Evolutionary conservation across 805 yeast genomes (phyloP), one percentile per base, ranked within the genome.

Genomic region (Cyberlindnera sargentensis): DNA sequence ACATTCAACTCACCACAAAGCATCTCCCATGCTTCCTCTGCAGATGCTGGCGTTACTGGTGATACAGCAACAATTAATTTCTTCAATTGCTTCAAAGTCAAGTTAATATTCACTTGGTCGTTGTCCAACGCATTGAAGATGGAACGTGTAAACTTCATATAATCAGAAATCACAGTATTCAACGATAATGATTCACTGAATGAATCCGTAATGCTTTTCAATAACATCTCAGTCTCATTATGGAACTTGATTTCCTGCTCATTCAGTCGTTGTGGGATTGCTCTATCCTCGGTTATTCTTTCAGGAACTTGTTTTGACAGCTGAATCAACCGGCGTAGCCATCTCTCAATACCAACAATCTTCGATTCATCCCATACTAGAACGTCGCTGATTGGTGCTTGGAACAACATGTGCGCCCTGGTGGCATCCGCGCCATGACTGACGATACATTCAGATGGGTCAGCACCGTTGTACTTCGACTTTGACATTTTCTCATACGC

Each of bases 401-500:
- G 95, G 68, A 93, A 93, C 10, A 93, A 63, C 47, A 93, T 78
- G 58, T 91, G 96, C 0, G 98, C 98, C 47, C 98, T 75, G 0
- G 91, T 85, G 1, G 96, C 89, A 67, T 93, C 99, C 1, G 96
- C 88, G 3, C 99, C 98, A 61, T 87, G 86, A 32, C 66, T 70
- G 8, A 56, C 58, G 27, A 93, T 89, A 52, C 91, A 85, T 46
- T 73, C 76, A 1, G 70, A 76, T 1, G 98, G 98, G 57, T 91
- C 95, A 3, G 86, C 95, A 11, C 99, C 99, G 57, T 93, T 93
- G 58, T 80, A 82, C 58, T 93, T 93, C 1, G 97, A 90, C 63
- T 93, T 93, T 2, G 97, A 90, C 99, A 93, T 93, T 58, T 93
- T 93, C 58, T 93, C 98, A 58, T 62, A 88, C 0, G 86, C 66